Percentiles rank a stretch among this genome's conserved stretches.
These are phyloP conservation scores for Backusella westeae DNA, from an alignment of 192 early-diverging fungal genomes.

Conservation along the genomic window DNA sequence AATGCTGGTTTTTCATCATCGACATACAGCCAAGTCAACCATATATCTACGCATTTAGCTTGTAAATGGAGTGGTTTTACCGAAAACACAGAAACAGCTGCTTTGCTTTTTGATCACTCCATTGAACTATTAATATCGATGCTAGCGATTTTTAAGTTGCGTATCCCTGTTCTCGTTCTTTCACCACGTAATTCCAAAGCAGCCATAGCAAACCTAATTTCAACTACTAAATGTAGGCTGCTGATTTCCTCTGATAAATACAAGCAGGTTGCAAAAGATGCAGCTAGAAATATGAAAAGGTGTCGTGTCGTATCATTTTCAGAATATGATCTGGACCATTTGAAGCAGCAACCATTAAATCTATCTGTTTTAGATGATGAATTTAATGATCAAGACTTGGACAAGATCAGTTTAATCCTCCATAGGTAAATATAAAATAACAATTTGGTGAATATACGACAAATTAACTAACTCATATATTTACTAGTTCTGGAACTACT, in stretches of 20 bases:
- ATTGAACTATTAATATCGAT: neutral
- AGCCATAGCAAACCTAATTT: neutral
- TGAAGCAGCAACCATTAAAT: neutral
- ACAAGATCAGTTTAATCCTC: neutral
- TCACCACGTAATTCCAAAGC: constrained; percentile 10
- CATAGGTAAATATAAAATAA: neutral
- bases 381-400: neutral
- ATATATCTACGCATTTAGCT: constrained; percentile 10
- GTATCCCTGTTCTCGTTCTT: neutral
- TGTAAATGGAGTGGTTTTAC: neutral
- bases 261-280: neutral
- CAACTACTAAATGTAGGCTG: neutral
- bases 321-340: neutral
- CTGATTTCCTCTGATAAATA: neutral
- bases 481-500: neutral
- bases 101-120: neutral
- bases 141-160: constrained; percentile 8
- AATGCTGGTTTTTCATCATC: neutral
- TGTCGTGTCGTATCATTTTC: neutral
- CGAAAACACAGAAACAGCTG: neutral
- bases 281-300: neutral
- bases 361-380: neutral
- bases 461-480: too few relatives aligned
- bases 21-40: constrained; percentile 5
- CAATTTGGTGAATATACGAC: too few relatives aligned